phyloP scores from a whole-genome alignment of 306 rosid species.

The Ormosia emarginata region DNA sequence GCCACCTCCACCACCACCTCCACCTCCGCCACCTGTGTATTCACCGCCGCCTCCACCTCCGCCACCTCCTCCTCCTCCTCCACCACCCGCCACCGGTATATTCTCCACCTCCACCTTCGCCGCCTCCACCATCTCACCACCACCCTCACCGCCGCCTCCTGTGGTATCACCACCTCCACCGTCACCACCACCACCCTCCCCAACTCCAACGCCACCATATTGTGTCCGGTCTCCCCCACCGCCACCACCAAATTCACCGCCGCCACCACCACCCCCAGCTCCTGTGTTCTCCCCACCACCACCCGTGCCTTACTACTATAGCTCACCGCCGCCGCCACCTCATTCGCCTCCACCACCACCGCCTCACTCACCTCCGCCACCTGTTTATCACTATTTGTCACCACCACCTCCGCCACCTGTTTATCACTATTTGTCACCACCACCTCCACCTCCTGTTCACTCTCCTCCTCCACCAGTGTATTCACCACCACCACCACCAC shows the following conservation, averaged over 20 bases:
- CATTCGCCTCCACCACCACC: constrained; percentile 38
- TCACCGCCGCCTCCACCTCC: constrained; percentile 35
- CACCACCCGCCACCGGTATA: constrained; percentile 14
- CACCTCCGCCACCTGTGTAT: background rate
- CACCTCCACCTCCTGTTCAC: constrained; percentile 40
- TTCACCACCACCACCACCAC: constrained; percentile 58
- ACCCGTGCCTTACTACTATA: constrained; percentile 32
- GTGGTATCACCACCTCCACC: constrained; percentile 11
- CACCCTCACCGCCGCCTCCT: constrained; percentile 3
- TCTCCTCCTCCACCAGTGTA: constrained; percentile 55
- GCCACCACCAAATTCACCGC: constrained; percentile 30
- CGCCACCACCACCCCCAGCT: constrained; percentile 28
- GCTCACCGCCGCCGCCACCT: constrained; percentile 32
- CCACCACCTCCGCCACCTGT: constrained; percentile 79
- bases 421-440: too few relatives aligned
- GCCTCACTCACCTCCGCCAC: constrained; percentile 61
- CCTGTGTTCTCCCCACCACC: constrained; percentile 51
- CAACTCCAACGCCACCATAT: constrained; percentile 34
- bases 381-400: constrained; percentile 48
- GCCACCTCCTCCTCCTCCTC: constrained; percentile 19
- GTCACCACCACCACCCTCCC: constrained; percentile 32
- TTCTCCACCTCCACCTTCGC: background rate
- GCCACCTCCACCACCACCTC: constrained; percentile 25
- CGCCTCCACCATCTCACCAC: constrained; percentile 2
- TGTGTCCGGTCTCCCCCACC: constrained; percentile 28